Conservation (phyloP, 495 filamentous ascomycete genomes). For the Talaromyces thailandensis region DNA sequence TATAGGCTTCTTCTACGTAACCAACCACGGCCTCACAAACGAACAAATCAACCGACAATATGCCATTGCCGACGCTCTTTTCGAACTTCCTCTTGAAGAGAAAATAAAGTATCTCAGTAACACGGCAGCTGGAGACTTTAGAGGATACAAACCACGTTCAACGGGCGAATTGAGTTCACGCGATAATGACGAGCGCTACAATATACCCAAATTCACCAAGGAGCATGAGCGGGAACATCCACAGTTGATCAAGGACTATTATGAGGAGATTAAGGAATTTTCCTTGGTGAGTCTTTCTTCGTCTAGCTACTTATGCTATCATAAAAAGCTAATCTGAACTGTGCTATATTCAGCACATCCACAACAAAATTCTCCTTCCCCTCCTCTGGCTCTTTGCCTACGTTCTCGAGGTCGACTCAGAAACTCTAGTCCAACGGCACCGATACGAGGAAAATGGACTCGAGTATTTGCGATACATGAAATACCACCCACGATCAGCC, state of each 20-base stretch:
- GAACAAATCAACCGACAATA: conserved; percentile 50
- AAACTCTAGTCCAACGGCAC: conserved; percentile 40
- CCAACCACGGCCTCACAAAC: conserved; percentile 43
- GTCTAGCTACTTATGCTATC: background rate
- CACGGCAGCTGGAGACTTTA: conserved; percentile 38
- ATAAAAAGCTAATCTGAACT: conserved; percentile 12
- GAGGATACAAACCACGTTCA: conserved; percentile 17
- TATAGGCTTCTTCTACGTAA: conserved; percentile 44
- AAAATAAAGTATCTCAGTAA: conserved; percentile 41
- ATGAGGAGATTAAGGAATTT: background rate
- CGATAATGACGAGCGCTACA: conserved; percentile 49
- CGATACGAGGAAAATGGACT: conserved; percentile 36
- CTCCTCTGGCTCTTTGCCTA: conserved; percentile 40
- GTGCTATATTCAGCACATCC: conserved; percentile 20
- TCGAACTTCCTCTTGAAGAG: conserved; percentile 46
- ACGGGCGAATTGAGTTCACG: conserved; percentile 10
- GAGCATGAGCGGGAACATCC: conserved; percentile 36
- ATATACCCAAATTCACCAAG: conserved; percentile 43
- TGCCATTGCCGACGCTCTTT: conserved; percentile 44
- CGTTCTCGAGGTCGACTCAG: conserved; percentile 44
- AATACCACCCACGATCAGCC: conserved; percentile 33
- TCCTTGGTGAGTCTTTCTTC: background rate
- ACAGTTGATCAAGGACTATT: conserved; percentile 12
- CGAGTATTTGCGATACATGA: conserved; percentile 47
- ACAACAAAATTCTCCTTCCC: conserved; percentile 35